Evolutionary conservation across 106 monocot species (phyloP).

Genomic region (Apostasia shenzhenica): DNA sequence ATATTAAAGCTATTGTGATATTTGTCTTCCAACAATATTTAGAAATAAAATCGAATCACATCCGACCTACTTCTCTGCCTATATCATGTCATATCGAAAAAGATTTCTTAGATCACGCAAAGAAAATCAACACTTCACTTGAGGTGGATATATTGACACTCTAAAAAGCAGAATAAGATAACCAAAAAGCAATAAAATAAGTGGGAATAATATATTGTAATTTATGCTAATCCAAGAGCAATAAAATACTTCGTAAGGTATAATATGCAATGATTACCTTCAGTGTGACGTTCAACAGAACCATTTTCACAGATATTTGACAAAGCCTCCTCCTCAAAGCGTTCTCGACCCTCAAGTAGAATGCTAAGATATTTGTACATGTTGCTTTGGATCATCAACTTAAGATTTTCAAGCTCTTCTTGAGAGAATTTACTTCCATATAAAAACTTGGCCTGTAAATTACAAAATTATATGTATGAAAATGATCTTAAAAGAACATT

Average conservation of each 20-base stretch:
- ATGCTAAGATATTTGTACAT: conserved; percentile 94
- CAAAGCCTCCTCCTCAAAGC: conserved; percentile 85
- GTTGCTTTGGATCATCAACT: conserved; percentile 93
- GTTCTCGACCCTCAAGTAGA: conserved; percentile 89
- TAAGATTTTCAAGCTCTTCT: conserved; percentile 73
- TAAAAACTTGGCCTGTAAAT: conserved; percentile 62
- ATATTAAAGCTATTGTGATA: too few species aligned
- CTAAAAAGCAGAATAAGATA: too few species aligned
- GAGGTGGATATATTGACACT: too few species aligned
- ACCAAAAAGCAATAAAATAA: too few species aligned
- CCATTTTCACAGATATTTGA: conserved; percentile 15
- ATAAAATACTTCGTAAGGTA: not conserved
- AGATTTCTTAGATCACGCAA: too few species aligned
- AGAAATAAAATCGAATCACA: too few species aligned
- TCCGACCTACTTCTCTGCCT: too few species aligned
- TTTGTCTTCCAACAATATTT: too few species aligned
- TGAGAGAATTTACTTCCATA: conserved; percentile 73
- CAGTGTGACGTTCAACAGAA: conserved; percentile 13
- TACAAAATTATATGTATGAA: not conserved
- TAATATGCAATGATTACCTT: conserved; percentile 17
- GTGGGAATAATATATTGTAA: too few species aligned
- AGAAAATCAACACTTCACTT: too few species aligned
- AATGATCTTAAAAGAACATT: not conserved
- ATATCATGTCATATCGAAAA: too few species aligned
- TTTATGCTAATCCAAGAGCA: not conserved